These are phyloP conservation scores for Vigna angularis DNA, from an alignment of 306 rosid genomes.

Conservation along the genomic window DNA sequence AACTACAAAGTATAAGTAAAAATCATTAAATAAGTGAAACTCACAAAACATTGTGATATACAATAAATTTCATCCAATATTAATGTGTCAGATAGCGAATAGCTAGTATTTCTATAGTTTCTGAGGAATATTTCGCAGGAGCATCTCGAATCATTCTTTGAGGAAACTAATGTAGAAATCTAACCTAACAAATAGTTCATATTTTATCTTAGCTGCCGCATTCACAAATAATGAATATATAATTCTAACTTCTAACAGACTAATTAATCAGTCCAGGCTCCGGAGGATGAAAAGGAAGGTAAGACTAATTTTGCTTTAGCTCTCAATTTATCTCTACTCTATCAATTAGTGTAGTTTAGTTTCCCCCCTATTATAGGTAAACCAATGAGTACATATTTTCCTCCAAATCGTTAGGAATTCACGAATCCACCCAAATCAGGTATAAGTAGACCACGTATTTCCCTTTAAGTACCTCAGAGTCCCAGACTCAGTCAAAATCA, in stretches of 20 bases:
- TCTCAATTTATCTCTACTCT: background rate
- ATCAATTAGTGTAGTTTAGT: background rate
- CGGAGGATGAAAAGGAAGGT: background rate
- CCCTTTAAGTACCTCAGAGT: background rate
- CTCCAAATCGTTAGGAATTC: background rate
- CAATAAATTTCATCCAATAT: background rate
- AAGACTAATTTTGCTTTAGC: background rate
- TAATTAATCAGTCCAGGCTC: background rate
- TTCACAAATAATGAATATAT: conserved; percentile 13
- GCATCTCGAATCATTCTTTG: background rate
- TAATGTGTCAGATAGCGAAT: background rate
- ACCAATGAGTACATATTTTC: background rate
- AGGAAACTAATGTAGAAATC: conserved; percentile 1
- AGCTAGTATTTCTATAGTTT: background rate
- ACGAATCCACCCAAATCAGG: conserved; percentile 14
- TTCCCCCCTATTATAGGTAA: background rate
- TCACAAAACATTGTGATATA: background rate
- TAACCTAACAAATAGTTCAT: conserved; percentile 24
- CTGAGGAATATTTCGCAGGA: background rate
- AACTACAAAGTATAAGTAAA: background rate
- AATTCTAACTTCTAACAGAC: conserved; percentile 18
- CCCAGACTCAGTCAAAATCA: background rate
- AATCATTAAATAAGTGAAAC: background rate
- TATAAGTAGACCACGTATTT: conserved; percentile 22
- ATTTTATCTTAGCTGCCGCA: background rate